Conservation (phyloP, 805 yeast genomes). For the Vanderwaltozyma yarrowii region DNA sequence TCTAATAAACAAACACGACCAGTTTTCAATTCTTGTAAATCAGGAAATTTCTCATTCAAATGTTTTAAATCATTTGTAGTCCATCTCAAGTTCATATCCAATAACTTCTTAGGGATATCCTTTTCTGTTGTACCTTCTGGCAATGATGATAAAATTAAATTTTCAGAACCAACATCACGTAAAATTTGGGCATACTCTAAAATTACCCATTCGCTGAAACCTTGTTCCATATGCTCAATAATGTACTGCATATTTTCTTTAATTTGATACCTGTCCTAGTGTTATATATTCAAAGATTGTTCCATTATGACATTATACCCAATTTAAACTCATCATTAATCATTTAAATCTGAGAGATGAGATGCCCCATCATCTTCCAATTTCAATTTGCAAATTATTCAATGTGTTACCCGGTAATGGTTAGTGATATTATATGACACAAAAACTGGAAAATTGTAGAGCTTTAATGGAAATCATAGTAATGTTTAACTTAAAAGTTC, state of each 20-base stretch:
- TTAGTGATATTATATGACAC: too few species aligned
- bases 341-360: too few species aligned
- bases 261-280: too few species aligned
- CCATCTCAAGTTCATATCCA: constrained; percentile 64
- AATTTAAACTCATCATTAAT: too few species aligned
- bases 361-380: too few species aligned
- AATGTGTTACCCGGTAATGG: too few species aligned
- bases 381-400: too few species aligned
- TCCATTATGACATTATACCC: too few species aligned
- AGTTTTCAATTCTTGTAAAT: constrained; percentile 36
- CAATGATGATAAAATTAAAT: constrained; percentile 66
- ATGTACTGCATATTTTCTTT: constrained; percentile 61
- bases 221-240: constrained; percentile 96
- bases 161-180: constrained; percentile 69
- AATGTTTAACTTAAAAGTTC: too few species aligned
- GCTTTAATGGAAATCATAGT: too few species aligned
- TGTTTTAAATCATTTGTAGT: constrained; percentile 63
- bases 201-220: constrained; percentile 92
- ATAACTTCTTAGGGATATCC: constrained; percentile 54
- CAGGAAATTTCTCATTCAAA: constrained; percentile 29
- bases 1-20: constrained; percentile 72
- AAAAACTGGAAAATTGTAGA: too few species aligned
- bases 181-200: constrained; percentile 79
- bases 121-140: constrained; percentile 49
- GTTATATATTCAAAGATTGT: too few species aligned